These are phyloP conservation scores for Polyplosphaeria fusca DNA, from an alignment of 495 filamentous ascomycete species.

Conservation along the genomic window DNA sequence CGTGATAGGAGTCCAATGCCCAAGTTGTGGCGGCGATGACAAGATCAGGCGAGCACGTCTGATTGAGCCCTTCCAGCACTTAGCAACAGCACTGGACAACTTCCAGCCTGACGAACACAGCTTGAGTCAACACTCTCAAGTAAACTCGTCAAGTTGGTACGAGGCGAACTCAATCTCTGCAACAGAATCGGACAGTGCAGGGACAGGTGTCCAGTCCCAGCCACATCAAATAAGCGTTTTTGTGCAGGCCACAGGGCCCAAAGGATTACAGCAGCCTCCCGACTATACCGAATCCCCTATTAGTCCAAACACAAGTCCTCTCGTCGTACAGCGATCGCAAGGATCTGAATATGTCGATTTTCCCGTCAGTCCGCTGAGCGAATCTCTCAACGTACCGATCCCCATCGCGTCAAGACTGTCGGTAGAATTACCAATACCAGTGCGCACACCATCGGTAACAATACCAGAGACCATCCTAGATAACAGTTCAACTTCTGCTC, in stretches of 20 bases:
- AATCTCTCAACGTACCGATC: constrained; percentile 28
- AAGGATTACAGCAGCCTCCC: too few species aligned
- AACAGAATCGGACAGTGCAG: constrained; percentile 11
- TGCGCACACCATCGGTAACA: background rate
- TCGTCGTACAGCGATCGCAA: background rate
- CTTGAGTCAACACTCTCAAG: constrained; percentile 26
- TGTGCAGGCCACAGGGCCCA: too few species aligned
- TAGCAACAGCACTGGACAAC: constrained; percentile 15
- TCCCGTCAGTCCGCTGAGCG: constrained; percentile 27
- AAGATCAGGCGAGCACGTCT: constrained; percentile 32
- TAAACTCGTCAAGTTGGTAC: constrained; percentile 21
- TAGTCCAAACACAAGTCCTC: constrained; percentile 2
- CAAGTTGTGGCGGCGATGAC: constrained; percentile 21
- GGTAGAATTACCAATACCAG: constrained; percentile 26
- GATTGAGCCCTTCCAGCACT: constrained; percentile 26
- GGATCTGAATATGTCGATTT: constrained; percentile 11
- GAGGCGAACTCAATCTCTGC: constrained; percentile 17
- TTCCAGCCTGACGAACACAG: constrained; percentile 23
- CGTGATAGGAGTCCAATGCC: constrained; percentile 18
- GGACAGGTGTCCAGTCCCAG: too few species aligned
- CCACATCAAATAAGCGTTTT: too few species aligned
- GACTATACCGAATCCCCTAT: constrained; percentile 22
- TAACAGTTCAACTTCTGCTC: background rate
- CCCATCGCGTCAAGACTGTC: constrained; percentile 7
- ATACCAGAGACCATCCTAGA: constrained; percentile 13